Evolutionary conservation across 2,329 filamentous ascomycete species (phyloP).

Genomic region (Arthrobotrys conoides): DNA sequence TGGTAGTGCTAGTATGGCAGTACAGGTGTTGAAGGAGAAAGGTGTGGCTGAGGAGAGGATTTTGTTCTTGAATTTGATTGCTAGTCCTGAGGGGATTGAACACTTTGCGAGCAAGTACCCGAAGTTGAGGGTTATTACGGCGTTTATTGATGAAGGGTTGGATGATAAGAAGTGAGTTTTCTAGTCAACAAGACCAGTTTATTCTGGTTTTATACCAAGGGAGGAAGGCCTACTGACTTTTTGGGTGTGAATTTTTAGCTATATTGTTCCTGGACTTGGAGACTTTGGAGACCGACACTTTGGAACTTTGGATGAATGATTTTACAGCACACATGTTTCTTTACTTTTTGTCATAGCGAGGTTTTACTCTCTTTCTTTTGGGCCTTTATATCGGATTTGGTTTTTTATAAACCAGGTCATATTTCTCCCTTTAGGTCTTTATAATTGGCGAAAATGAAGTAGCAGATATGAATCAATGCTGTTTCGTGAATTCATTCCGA

Average conservation of each 20-base stretch:
- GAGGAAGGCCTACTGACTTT: constrained; percentile 65
- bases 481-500: constrained; percentile 18
- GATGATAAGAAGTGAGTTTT: constrained; percentile 91
- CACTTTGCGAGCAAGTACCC: constrained; percentile 93
- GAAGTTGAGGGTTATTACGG: constrained; percentile 89
- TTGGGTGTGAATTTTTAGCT: constrained; percentile 73
- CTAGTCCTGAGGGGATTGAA: constrained; percentile 91
- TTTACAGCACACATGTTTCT: neutral
- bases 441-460: neutral
- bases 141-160: constrained; percentile 95
- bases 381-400: neutral
- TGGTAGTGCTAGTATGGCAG: constrained; percentile 95
- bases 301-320: constrained; percentile 72
- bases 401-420: neutral
- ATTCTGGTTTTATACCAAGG: too few species aligned
- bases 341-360: constrained; percentile 1
- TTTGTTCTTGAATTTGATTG: constrained; percentile 95
- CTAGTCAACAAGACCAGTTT: too few species aligned
- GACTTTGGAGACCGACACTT: constrained; percentile 98
- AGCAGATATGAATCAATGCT: neutral
- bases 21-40: constrained; percentile 88
- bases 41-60: constrained; percentile 96
- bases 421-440: neutral
- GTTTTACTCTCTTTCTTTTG: neutral
- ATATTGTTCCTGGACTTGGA: constrained; percentile 92